Conservation (phyloP, 257 asterid genomes). For the Solanum neorickii region DNA sequence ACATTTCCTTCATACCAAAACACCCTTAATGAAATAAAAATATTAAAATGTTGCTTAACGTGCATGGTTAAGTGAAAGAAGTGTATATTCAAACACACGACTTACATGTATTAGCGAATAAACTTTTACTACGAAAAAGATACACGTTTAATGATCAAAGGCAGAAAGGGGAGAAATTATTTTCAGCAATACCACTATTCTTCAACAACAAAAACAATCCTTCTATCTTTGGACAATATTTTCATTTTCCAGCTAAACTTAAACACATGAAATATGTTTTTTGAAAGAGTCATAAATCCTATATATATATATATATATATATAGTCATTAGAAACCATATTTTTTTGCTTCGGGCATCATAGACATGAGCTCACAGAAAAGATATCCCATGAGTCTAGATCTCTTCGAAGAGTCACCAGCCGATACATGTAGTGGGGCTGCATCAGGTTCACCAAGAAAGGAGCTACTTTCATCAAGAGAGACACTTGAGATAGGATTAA, state of each 20-base stretch:
- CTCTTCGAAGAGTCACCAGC: conserved; percentile 23
- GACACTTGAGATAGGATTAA: conserved; percentile 27
- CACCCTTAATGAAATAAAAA: too few relatives aligned
- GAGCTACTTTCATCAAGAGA: conserved; percentile 28
- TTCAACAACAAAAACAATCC: too few relatives aligned
- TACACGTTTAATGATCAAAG: not conserved
- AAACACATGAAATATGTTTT: not conserved
- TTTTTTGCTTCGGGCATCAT: not conserved
- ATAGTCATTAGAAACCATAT: not conserved
- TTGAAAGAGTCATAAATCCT: not conserved
- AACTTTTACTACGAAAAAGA: too few relatives aligned
- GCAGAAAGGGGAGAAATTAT: not conserved
- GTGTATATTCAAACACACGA: too few relatives aligned
- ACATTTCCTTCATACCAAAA: too few relatives aligned
- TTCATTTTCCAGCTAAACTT: not conserved
- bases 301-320: too few relatives aligned
- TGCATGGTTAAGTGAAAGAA: too few relatives aligned
- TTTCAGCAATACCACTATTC: too few relatives aligned
- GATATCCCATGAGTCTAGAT: conserved; percentile 10
- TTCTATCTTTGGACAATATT: not conserved
- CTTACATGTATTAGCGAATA: too few relatives aligned
- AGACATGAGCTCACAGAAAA: not conserved
- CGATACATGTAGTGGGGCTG: conserved; percentile 8
- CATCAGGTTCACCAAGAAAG: conserved; percentile 21
- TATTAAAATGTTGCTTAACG: too few relatives aligned